Base-by-base conservation (phyloP, 352 stramenopile genomes). In the Phytophthora nicotianae region DNA sequence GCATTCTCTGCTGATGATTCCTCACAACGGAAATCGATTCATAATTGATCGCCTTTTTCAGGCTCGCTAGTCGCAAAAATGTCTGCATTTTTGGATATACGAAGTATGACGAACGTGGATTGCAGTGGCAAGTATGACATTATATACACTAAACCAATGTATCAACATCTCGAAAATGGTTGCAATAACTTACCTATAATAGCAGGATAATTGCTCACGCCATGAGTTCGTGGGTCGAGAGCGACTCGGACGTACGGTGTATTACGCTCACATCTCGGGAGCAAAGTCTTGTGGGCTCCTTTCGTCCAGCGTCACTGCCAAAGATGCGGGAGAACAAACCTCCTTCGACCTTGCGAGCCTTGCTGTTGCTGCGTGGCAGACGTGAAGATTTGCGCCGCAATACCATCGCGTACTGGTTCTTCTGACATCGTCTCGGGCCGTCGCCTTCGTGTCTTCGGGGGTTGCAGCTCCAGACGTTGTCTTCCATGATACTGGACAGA, bases 381-480 rank as follows among this genome's bases (percentile, higher is more conserved):
- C 57, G 49, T 10, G 62, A 65, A 4, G 57, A 37, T 10, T 55
- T 72, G 41, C 59, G 65, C 17, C 61, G 65, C 40, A 72, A 17
- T 5, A 72, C 48, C 47, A 72, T 68, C 0, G 65, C 65, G 42
- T 69, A 72, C 16, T 72, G 47, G 13, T 69, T 72, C 52, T 68
- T 72, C 27, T 76, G 58, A 50, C 68, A 76, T 9, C 63, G 63
- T 47, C 68, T 58, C 27, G 64, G 58, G 0, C 68, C 50, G 20
- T 73, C 63, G 3, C 38, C 37, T 62, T 63, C 63, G 19, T 76
- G 68, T 47, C 63, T 27, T 21, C 66, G 61, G 0, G 64, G 43
- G 26, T 68, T 76, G 42, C 68, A 76, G 19, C 53, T 73, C 68
- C 68, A 76, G 10, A 76, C 58, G 4, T 70, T 70, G 42, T 70